These are phyloP conservation scores for Penicillium sclerotiorum DNA, from an alignment of 2,329 filamentous ascomycete genomes.

Conservation along the genomic window DNA sequence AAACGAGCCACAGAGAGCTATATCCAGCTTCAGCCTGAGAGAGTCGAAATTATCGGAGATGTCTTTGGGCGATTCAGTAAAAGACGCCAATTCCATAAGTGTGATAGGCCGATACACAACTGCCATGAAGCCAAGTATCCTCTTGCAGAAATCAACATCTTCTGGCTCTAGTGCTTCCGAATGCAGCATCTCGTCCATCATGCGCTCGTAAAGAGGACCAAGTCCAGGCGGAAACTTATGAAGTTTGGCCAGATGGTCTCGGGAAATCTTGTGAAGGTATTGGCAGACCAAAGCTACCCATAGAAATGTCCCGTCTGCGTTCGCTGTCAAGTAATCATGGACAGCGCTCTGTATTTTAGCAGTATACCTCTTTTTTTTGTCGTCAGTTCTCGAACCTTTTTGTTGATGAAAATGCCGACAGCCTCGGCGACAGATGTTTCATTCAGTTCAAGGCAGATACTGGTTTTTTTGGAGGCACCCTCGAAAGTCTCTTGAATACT, in stretches of 20 bases:
- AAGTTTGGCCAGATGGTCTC: background rate
- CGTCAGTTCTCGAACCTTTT: background rate
- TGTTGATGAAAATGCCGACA: background rate
- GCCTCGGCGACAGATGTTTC: background rate
- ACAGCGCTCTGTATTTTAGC: background rate
- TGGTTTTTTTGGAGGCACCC: background rate
- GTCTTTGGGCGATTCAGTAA: background rate
- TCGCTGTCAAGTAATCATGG: background rate
- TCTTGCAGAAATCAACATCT: background rate
- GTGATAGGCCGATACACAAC: background rate
- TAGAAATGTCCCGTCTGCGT: slow-evolving; percentile 31
- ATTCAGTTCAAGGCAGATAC: background rate
- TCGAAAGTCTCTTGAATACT: background rate
- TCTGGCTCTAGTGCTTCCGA: no score
- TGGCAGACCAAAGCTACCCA: slow-evolving; percentile 5
- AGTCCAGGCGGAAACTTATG: background rate
- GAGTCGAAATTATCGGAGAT: background rate
- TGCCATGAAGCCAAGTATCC: background rate
- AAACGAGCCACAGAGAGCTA: slow-evolving; percentile 16
- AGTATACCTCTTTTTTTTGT: background rate
- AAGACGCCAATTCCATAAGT: background rate
- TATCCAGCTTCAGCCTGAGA: background rate
- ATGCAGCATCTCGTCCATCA: background rate
- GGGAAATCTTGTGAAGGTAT: background rate
- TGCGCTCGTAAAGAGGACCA: background rate